Percentiles rank a stretch among this genome's conserved stretches.
These are phyloP conservation scores for Lasiosphaeria ovina DNA, from an alignment of 495 filamentous ascomycete species.

Conservation along the genomic window DNA sequence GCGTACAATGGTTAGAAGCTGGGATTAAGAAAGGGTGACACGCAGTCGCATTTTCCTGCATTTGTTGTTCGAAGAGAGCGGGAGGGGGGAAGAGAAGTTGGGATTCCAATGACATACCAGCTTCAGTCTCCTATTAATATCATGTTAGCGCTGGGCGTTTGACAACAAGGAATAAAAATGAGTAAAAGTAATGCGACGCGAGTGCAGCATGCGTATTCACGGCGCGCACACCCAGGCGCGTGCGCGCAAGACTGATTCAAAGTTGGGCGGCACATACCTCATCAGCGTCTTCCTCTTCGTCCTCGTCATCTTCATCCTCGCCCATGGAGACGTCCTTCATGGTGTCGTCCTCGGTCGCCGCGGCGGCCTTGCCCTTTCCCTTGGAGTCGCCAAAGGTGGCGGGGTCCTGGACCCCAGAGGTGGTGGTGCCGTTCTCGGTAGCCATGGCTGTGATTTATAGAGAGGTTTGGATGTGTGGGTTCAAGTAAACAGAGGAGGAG, in stretches of 20 bases:
- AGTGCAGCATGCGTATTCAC: conserved; percentile 6
- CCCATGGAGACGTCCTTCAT: conserved; percentile 62
- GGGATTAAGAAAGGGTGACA: neutral
- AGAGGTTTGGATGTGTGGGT: conserved; percentile 1
- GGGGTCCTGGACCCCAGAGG: conserved; percentile 20
- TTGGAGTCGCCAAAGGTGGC: conserved; percentile 28
- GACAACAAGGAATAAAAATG: neutral
- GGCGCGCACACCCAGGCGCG: neutral
- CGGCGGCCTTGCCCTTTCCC: conserved; percentile 53
- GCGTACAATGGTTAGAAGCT: neutral
- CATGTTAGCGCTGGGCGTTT: neutral
- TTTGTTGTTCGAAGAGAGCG: neutral
- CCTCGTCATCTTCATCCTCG: conserved; percentile 64
- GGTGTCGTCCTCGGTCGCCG: conserved; percentile 43
- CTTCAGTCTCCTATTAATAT: conserved; percentile 34
- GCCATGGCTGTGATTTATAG: conserved; percentile 32
- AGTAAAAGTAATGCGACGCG: conserved; percentile 2
- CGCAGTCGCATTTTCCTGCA: too few relatives aligned
- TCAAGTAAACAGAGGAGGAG: neutral
- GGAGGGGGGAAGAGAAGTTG: neutral
- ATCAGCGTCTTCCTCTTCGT: conserved; percentile 61
- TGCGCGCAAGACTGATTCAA: neutral
- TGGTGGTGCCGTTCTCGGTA: conserved; percentile 38
- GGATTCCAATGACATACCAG: conserved; percentile 35
- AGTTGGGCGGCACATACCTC: conserved; percentile 48